Percentiles rank a stretch among this genome's conserved stretches.
These are phyloP conservation scores for Senna tora DNA, from an alignment of 306 rosid genomes.

Conservation along the genomic window DNA sequence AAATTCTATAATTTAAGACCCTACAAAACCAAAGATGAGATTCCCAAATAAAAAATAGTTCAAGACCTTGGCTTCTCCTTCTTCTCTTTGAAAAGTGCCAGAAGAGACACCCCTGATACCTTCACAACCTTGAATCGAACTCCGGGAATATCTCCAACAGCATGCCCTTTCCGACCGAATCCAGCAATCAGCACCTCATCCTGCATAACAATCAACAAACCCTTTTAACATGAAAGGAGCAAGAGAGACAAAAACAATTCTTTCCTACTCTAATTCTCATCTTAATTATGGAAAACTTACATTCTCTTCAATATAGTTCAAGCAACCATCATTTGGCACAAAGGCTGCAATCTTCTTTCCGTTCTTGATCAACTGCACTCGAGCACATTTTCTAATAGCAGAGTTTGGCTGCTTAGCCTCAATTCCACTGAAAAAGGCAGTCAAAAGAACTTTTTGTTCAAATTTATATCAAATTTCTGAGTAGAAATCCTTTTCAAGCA, in stretches of 20 bases:
- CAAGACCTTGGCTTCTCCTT: constrained; percentile 73
- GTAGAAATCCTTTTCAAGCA: neutral
- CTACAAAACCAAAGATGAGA: neutral
- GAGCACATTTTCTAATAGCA: constrained; percentile 73
- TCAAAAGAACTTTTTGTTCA: constrained; percentile 17
- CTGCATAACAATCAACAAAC: constrained; percentile 35
- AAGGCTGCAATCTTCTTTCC: constrained; percentile 76
- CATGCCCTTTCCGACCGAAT: constrained; percentile 67
- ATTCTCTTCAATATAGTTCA: constrained; percentile 66
- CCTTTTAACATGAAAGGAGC: neutral
- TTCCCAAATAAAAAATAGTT: constrained; percentile 14
- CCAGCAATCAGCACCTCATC: constrained; percentile 76
- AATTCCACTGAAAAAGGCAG: constrained; percentile 52
- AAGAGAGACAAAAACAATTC: constrained; percentile 1
- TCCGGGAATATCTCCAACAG: constrained; percentile 75
- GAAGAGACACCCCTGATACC: constrained; percentile 68
- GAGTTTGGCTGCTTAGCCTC: constrained; percentile 77
- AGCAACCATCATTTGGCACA: constrained; percentile 73
- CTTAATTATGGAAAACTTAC: constrained; percentile 43
- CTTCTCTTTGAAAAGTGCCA: constrained; percentile 70
- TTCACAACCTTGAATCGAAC: constrained; percentile 72
- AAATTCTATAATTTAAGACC: constrained; percentile 24
- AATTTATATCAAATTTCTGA: neutral
- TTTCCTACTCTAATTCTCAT: constrained; percentile 2
- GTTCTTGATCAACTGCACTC: constrained; percentile 66